Evolutionary conservation across 2,329 filamentous ascomycete species (phyloP), one percentile per base, ranked within the genome.

Genomic region (Exophiala sideris): DNA sequence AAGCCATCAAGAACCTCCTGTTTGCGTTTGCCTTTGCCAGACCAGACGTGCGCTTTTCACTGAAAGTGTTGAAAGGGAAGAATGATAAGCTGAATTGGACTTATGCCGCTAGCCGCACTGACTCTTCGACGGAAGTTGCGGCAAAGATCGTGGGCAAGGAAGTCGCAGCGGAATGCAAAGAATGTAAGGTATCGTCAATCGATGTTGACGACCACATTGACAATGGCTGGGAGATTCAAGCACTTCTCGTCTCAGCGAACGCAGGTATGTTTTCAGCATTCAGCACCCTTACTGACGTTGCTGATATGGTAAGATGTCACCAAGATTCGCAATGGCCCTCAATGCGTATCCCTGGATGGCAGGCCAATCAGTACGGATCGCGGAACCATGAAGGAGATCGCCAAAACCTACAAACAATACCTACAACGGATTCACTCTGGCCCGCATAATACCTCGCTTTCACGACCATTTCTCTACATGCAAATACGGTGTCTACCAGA

Each of bases 21-120:
- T 79, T 84, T 61, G 70, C 76, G 2, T 87, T 85, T 67, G 81
- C 82, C 8, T 73, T 86, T 38, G 79, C 82, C 12, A 75, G 81
- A 54, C 80, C 81, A 4, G 66, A 71, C 8, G 74, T 79, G n/a
- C 72, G 83, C 10, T 72, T 86, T 21, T 79, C 78, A 1, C 63
- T 83, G n/a, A 79, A 73, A 54, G 70, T 76, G 0, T 58, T 86
- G 16, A 81, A 83, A 65, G 79, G 75, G 1, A 84, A 83, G 66
- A 85, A 82, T 61, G 78, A 85, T 59, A 77, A 78, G 50, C 69
- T 65, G 3, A 88, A 87, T 42, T 84, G 82, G 72, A 71, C 76
- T 11, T 87, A 85, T 65, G 79, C 78, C 1, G 80, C 83, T 0
- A 50, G 53, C 21, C 58, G 69, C 21, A 70, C 69, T 16, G 71